Percentiles rank a stretch among this genome's conserved stretches.
phyloP scores from a whole-genome alignment of 1,284 basidiomycete genomes.

The Ceratorhiza oryzae-sativae region DNA sequence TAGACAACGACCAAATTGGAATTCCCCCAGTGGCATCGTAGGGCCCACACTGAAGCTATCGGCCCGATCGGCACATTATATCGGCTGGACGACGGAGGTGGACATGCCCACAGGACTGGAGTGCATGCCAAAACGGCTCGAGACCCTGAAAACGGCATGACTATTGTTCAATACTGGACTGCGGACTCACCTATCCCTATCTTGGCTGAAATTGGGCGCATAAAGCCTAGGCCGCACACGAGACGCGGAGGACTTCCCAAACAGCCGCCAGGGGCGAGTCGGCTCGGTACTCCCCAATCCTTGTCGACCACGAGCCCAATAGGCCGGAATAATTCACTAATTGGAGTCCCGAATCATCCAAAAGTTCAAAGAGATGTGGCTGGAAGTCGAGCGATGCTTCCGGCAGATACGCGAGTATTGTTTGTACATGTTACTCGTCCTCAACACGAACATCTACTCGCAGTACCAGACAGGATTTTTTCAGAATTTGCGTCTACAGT shows the following conservation, averaged over 20 bases:
- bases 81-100: constrained; percentile 29
- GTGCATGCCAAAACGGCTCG: constrained; percentile 16
- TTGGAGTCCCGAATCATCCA: neutral
- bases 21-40: constrained; percentile 33
- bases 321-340: neutral
- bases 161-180: constrained; percentile 30
- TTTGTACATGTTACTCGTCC: constrained; percentile 35
- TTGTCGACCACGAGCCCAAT: neutral
- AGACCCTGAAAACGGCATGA: constrained; percentile 13
- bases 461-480: constrained; percentile 7
- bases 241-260: neutral
- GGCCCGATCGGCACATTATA: constrained; percentile 30
- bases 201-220: constrained; percentile 13
- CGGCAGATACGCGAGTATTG: constrained; percentile 20
- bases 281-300: neutral
- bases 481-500: constrained; percentile 24
- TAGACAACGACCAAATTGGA: neutral
- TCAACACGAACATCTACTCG: neutral
- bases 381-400: constrained; percentile 20
- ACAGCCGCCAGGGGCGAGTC: neutral
- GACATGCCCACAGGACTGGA: constrained; percentile 18
- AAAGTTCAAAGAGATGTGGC: neutral
- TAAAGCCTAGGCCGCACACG: neutral
- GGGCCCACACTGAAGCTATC: constrained; percentile 20
- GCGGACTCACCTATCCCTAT: constrained; percentile 30